Conservation (phyloP, 805 yeast genomes). For the Cyberlindnera saturnus region DNA sequence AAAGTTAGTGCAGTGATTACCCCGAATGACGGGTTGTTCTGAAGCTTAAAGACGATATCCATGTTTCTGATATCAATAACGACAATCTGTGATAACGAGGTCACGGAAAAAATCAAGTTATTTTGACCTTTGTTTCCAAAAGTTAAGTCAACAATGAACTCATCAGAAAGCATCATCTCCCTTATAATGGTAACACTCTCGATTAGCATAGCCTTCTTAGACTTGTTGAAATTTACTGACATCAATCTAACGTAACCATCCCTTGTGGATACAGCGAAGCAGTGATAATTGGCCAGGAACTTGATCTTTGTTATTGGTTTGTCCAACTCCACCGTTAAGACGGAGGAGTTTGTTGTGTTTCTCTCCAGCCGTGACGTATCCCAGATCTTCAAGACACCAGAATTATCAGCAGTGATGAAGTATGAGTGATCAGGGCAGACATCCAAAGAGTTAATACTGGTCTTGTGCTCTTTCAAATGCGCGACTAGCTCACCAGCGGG, state of each 20-base stretch:
- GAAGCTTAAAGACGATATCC: constrained; percentile 35
- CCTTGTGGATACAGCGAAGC: constrained; percentile 48
- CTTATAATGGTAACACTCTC: constrained; percentile 30
- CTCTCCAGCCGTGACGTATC: constrained; percentile 59
- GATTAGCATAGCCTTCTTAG: constrained; percentile 15
- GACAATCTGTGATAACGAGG: constrained; percentile 46
- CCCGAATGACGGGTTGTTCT: constrained; percentile 62
- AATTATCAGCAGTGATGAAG: constrained; percentile 73
- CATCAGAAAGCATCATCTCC: constrained; percentile 34
- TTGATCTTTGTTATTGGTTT: constrained; percentile 43
- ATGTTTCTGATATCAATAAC: constrained; percentile 55
- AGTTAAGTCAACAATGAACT: constrained; percentile 36
- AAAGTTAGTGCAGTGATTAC: constrained; percentile 53
- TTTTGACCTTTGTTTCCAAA: constrained; percentile 37
- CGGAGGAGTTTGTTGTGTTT: constrained; percentile 48
- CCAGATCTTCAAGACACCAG: constrained; percentile 75
- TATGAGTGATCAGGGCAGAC: constrained; percentile 57
- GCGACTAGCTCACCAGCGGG: constrained; percentile 55
- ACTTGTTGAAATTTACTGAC: constrained; percentile 29
- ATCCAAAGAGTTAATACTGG: constrained; percentile 50
- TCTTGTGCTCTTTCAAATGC: constrained; percentile 56
- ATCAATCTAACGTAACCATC: constrained; percentile 31
- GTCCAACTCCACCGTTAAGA: constrained; percentile 40
- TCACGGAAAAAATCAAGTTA: constrained; percentile 38
- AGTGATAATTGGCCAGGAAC: constrained; percentile 49